Base-by-base conservation (phyloP, 148 eudicot species). In the Chenopodium formosanum region DNA sequence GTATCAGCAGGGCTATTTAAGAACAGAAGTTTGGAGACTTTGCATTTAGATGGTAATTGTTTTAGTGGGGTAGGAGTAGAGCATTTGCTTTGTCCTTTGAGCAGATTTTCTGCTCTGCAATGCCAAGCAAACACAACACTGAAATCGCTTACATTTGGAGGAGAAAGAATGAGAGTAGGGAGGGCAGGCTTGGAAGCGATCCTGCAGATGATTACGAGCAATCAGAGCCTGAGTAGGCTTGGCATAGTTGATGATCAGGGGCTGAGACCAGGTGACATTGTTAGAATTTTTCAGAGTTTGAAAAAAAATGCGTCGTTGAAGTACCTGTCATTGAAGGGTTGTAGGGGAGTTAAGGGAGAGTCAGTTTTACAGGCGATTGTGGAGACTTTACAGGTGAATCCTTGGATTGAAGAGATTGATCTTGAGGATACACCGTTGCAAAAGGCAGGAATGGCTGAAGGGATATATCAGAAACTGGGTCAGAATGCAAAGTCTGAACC, bases 321-420 rank as follows among this genome's bases (percentile, higher is more conserved):
- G 89, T 72, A 82, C 73, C 75, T 95, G 78, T 93, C 97, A 50
- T 84, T 95, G 65, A 91, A 86, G 84, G 97, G 98, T 65, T 95
- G 98, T 80, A 90, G 81, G 83, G 98, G 98, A 78, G 97, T 93
- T 50, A 85, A 79, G 47, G 97, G 98, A 27, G 94, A 95, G 16
- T 29, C 60, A 77, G 91, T 95, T 62, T 83, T 92, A 16, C 87
- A 92, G 75, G 84, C 91, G 1, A 90, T 95, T 79, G 84, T 89
- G 89, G 90, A 89, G 77, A 90, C 88, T 2, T 76, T 95, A 79
- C 93, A 92, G 73, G 89, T 95, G 70, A 95, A 95, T 85, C 97
- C 98, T 40, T 95, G 97, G 97, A 87, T 95, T 9, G 97, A 95
- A 85, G 97, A 91, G 66, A 91, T 95, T 79, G 97, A 95, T 85